A percentile compares a stretch with the other conserved stretches of the same genome.
Conservation (phyloP, 2,329 filamentous ascomycete species). For the Lithohypha guttulata region DNA sequence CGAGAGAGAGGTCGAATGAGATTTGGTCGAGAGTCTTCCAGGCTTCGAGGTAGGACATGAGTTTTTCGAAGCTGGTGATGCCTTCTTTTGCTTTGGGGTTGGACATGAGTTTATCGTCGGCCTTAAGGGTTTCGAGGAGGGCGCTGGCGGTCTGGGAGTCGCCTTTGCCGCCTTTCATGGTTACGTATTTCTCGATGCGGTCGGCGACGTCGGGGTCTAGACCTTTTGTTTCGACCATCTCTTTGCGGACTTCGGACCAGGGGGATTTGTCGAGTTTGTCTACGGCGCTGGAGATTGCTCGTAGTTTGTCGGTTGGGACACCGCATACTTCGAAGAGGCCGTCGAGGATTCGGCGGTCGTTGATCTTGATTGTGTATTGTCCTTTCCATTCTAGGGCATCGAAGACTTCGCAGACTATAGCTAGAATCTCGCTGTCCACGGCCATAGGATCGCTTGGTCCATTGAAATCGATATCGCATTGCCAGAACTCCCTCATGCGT, state of each 20-base stretch:
- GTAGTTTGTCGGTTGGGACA: conserved; percentile 75
- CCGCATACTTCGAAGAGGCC: conserved; percentile 86
- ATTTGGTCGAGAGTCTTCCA: conserved; percentile 63
- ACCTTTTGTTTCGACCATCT: conserved; percentile 90
- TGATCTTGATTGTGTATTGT: conserved; percentile 79
- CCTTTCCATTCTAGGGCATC: conserved; percentile 64
- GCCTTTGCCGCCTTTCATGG: conserved; percentile 56
- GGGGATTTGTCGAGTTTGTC: conserved; percentile 92
- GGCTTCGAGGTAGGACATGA: conserved; percentile 72
- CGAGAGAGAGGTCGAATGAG: conserved; percentile 82
- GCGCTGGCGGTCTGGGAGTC: conserved; percentile 33
- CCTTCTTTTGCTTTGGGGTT: conserved; percentile 71
- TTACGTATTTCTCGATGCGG: conserved; percentile 76
- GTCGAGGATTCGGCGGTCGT: conserved; percentile 88
- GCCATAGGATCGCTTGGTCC: conserved; percentile 72
- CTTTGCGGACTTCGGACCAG: conserved; percentile 79
- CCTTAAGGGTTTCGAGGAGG: conserved; percentile 58
- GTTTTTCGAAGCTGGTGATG: conserved; percentile 65
- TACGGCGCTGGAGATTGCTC: conserved; percentile 81
- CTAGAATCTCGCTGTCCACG: conserved; percentile 79
- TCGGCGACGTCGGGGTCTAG: conserved; percentile 67
- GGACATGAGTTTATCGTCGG: conserved; percentile 55
- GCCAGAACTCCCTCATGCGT: conserved; percentile 91
- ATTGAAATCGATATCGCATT: conserved; percentile 94
- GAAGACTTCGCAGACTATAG: conserved; percentile 77